These are phyloP conservation scores for Hirschioporus abietinus DNA, from an alignment of 768 basidiomycete genomes.

Conservation along the genomic window DNA sequence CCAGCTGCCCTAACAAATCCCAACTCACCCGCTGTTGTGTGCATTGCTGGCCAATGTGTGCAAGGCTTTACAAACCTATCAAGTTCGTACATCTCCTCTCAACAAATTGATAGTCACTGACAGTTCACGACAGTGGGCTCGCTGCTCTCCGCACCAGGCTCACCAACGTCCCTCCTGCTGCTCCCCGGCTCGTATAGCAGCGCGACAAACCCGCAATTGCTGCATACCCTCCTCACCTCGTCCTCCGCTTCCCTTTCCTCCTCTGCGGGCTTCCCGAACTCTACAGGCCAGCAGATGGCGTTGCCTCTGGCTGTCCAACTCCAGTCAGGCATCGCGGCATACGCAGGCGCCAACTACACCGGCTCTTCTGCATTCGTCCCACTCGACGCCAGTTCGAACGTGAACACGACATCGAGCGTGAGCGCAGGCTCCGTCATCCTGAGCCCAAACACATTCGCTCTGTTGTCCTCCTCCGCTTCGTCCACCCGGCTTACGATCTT, in stretches of 20 bases:
- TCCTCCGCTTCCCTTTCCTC: conserved; percentile 53
- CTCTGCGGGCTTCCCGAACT: conserved; percentile 59
- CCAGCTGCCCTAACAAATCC: background rate
- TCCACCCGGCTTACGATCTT: conserved; percentile 64
- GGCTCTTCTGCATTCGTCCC: conserved; percentile 56
- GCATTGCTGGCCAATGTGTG: conserved; percentile 86
- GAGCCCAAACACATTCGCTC: conserved; percentile 65
- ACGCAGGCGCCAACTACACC: conserved; percentile 55
- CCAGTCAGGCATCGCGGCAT: conserved; percentile 63
- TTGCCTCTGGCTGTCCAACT: conserved; percentile 67
- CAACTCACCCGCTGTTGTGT: conserved; percentile 51
- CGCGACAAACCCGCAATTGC: conserved; percentile 64
- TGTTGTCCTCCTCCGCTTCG: conserved; percentile 46
- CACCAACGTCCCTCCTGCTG: conserved; percentile 50
- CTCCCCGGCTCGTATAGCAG: conserved; percentile 75
- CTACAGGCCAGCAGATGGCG: conserved; percentile 40
- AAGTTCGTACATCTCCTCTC: conserved; percentile 34
- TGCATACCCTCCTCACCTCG: conserved; percentile 63
- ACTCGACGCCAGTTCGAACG: conserved; percentile 45
- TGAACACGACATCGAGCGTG: conserved; percentile 46
- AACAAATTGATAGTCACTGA: conserved; percentile 11
- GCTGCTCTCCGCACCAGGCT: conserved; percentile 51
- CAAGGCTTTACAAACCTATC: conserved; percentile 73
- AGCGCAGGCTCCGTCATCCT: conserved; percentile 58
- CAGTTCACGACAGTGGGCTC: conserved; percentile 53